A percentile compares a stretch with the other conserved stretches of the same genome.
Evolutionary conservation across 306 rosid species (phyloP).

Genomic region (Acmispon strigosus): DNA sequence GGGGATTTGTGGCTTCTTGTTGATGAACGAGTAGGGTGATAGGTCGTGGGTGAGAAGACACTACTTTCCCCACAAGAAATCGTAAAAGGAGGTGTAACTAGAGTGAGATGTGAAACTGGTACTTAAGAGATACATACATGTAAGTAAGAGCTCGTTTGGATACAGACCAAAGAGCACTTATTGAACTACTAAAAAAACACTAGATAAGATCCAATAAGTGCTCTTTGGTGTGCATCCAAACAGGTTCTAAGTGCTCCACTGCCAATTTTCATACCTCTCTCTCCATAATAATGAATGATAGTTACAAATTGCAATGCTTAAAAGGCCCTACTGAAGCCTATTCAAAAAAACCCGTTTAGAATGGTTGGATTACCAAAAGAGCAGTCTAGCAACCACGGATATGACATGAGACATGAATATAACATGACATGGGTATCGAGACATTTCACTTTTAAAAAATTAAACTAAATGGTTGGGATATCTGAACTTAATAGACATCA

Average conservation of each 20-base stretch:
- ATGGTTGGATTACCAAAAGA: background rate
- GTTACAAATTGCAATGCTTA: background rate
- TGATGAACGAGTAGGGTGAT: background rate
- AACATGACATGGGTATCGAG: background rate
- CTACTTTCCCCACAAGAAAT: background rate
- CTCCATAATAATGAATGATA: background rate
- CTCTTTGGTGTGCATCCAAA: no score
- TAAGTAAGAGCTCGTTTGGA: background rate
- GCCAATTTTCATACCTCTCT: background rate
- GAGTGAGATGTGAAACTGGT: background rate
- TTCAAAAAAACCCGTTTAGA: background rate
- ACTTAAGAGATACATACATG: background rate
- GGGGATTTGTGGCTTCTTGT: no score
- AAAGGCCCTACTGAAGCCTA: background rate
- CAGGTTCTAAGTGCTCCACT: background rate
- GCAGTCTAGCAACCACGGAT: constrained; percentile 7
- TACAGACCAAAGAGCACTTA: no score
- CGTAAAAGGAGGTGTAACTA: background rate
- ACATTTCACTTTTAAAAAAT: background rate
- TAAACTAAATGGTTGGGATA: background rate
- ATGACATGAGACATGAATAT: background rate
- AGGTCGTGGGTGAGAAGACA: background rate
- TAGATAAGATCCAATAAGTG: no score
- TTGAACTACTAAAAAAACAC: no score
- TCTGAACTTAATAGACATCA: background rate